Conservation (phyloP, 2,329 filamentous ascomycete genomes). For the Penicillium sp. region DNA sequence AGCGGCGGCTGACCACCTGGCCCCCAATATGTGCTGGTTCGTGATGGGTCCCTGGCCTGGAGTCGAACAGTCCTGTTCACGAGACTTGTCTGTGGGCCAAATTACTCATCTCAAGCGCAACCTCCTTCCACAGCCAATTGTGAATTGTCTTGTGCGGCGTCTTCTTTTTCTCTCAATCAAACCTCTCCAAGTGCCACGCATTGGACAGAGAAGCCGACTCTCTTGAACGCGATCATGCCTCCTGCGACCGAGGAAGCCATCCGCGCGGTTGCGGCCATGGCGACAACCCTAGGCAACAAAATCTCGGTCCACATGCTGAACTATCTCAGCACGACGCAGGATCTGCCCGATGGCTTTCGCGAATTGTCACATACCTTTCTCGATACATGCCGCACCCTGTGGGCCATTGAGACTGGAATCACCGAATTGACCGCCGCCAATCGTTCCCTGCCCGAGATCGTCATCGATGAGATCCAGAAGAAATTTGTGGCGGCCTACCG, state of each 20-base stretch:
- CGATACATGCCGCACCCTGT: conserved; percentile 60
- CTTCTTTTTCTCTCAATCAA: no score
- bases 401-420: conserved; percentile 63
- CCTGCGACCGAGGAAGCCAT: conserved; percentile 14
- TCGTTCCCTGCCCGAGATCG: conserved; percentile 54
- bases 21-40: no score
- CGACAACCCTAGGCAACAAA: conserved; percentile 56
- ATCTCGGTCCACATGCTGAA: conserved; percentile 62
- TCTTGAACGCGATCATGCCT: conserved; percentile 3
- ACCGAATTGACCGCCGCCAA: conserved; percentile 47
- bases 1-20: no score
- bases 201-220: no score
- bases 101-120: no score
- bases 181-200: no score
- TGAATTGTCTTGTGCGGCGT: no score
- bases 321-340: conserved; percentile 54
- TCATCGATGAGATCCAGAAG: conserved; percentile 58
- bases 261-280: conserved; percentile 47
- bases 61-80: no score
- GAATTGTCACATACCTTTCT: conserved; percentile 60
- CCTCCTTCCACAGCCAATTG: no score
- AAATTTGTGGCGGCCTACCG: conserved; percentile 57
- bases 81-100: no score
- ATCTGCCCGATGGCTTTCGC: conserved; percentile 52
- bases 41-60: no score